These are phyloP conservation scores for Tubosaeta brunneosetosa DNA, from an alignment of 768 basidiomycete species.

Conservation along the genomic window DNA sequence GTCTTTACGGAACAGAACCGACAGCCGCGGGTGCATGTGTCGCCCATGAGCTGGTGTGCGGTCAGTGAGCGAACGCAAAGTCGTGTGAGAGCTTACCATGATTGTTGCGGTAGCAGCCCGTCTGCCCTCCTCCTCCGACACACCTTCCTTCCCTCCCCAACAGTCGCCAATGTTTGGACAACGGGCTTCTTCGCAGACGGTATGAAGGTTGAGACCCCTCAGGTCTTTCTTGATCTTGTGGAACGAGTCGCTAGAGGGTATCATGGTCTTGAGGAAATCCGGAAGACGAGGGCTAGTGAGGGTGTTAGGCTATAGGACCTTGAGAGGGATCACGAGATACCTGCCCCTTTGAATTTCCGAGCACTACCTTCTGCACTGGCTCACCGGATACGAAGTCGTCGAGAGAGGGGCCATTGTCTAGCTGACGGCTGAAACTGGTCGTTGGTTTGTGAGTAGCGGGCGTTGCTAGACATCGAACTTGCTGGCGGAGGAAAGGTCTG, in stretches of 20 bases:
- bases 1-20: conserved; percentile 98
- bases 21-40: conserved; percentile 97
- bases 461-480: conserved; percentile 44
- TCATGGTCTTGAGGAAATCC: conserved; percentile 82
- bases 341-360: conserved; percentile 69
- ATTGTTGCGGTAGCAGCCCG: conserved; percentile 94
- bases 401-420: conserved; percentile 66
- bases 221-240: conserved; percentile 94
- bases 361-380: conserved; percentile 54
- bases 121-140: conserved; percentile 64
- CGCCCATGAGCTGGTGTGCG: conserved; percentile 83
- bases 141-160: conserved; percentile 83
- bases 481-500: conserved; percentile 16
- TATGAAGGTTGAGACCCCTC: conserved; percentile 85
- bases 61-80: conserved; percentile 5
- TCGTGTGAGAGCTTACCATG: conserved; percentile 58
- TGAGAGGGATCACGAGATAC: conserved; percentile 17
- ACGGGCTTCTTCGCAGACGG: conserved; percentile 97
- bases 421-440: conserved; percentile 43
- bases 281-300: conserved; percentile 74
- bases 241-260: conserved; percentile 85
- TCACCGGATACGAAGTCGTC: conserved; percentile 75
- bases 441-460: conserved; percentile 32
- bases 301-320: neutral
- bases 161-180: conserved; percentile 99